phyloP scores from a whole-genome alignment of 495 filamentous ascomycete species.

The Tuber brumale region DNA sequence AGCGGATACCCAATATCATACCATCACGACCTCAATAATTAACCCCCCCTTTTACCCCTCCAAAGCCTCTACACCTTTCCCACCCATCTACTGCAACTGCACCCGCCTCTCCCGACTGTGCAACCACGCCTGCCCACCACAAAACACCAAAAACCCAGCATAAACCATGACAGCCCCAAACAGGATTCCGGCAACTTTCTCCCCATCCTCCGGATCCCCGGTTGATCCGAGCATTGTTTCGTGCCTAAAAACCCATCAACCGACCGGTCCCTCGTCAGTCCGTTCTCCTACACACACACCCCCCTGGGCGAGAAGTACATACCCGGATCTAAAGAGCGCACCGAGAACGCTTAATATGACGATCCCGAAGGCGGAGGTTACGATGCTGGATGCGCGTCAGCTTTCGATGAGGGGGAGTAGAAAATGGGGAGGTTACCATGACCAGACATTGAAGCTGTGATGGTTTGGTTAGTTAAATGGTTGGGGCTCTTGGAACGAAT shows the following conservation, averaged over 20 bases:
- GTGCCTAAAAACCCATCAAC: conserved; percentile 16
- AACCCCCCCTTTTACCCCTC: background rate
- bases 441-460: conserved; percentile 32
- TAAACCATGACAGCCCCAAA: conserved; percentile 39
- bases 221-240: conserved; percentile 38
- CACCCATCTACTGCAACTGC: conserved; percentile 20
- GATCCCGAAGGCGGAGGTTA: conserved; percentile 38
- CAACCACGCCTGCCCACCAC: conserved; percentile 38
- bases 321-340: conserved; percentile 35
- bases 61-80: conserved; percentile 16
- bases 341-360: conserved; percentile 32
- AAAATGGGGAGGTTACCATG: conserved; percentile 21
- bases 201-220: conserved; percentile 30
- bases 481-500: background rate
- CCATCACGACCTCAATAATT: background rate
- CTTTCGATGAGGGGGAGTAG: background rate
- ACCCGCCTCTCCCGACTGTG: conserved; percentile 31
- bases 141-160: conserved; percentile 37
- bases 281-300: background rate
- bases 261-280: background rate
- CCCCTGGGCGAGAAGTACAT: background rate
- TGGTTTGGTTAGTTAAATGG: background rate
- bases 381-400: conserved; percentile 17
- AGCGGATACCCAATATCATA: background rate
- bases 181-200: conserved; percentile 29